Evolutionary conservation across 768 basidiomycete genomes (phyloP), one percentile per base, ranked within the genome.

Genomic region (Artomyces pyxidatus): DNA sequence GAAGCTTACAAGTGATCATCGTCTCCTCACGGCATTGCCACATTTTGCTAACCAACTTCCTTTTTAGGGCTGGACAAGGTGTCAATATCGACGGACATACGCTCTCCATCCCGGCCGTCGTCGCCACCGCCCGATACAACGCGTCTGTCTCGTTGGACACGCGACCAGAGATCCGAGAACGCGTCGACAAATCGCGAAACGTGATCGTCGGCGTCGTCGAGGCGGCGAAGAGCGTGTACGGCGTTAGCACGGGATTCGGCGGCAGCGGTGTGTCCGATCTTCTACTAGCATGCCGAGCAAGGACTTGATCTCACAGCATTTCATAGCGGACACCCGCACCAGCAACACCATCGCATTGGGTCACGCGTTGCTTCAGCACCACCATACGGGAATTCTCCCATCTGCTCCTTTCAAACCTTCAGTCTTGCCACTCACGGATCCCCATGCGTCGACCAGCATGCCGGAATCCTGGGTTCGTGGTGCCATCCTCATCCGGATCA

Each of bases 401-500:
- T 78, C 83, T 0, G 73, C 79, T 7, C 66, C 73, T 5, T 61
- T 71, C 23, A 60, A 69, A 5, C 72, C 71, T 16, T 63, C 78
- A 40, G 74, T 69, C 10, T 71, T 89, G 0, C 87, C 88, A 8
- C 79, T 90, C 39, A 72, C 74, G 3, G 86, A 89, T 58, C 86
- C 85, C 1, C 62, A 83, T 9, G 66, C 74, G 10, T 76, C 80
- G 11, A 76, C 77, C 26, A 80, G 75, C 51, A 91, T 93, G 87
- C 89, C 90, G 4, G 83, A 87, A 51, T 70, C 86, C 2, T 91
- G 91, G 86, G 88, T 91, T 30, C 82, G 90, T 47, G 90, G 85
- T 11, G 88, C 90, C 1, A 89, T 93, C 59, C 67, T 90, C 10
- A 74, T 94, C 57, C 86, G 90, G 55, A 84, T 88, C 74, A 94